Evolutionary conservation across 108 stramenopile genomes (phyloP).

Genomic region (Nitzschia sp.): DNA sequence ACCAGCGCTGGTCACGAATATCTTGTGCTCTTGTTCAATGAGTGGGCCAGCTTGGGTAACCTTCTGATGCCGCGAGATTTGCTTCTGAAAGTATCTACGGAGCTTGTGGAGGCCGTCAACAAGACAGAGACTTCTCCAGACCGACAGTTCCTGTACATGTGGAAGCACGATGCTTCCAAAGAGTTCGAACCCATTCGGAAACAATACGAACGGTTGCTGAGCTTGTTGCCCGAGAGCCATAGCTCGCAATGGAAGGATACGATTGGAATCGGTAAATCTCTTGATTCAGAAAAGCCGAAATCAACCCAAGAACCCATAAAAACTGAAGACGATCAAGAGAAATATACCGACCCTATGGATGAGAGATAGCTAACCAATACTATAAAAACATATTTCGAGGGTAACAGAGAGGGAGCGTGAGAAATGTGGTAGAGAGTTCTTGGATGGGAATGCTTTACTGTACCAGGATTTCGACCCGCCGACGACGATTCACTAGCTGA

Average conservation of each 20-base stretch:
- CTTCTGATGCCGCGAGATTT: conserved; percentile 72
- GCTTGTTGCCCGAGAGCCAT: conserved; percentile 51
- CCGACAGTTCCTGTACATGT: conserved; percentile 50
- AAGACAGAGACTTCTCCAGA: conserved; percentile 36
- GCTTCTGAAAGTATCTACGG: conserved; percentile 48
- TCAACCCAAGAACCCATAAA: neutral
- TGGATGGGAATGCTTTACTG: too few species aligned
- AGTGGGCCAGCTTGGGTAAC: conserved; percentile 80
- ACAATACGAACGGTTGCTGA: conserved; percentile 69
- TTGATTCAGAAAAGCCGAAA: neutral
- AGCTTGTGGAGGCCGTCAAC: conserved; percentile 54
- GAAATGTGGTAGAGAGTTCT: too few species aligned
- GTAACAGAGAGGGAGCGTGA: too few species aligned
- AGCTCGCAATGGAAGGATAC: conserved; percentile 62
- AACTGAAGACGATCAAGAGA: neutral
- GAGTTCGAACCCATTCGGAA: conserved; percentile 53
- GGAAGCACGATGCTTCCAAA: conserved; percentile 36
- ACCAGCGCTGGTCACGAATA: conserved; percentile 58
- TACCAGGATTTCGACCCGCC: too few species aligned
- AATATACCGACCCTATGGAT: neutral
- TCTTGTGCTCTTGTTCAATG: conserved; percentile 64
- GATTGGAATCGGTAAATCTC: conserved; percentile 40
- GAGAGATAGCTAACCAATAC: too few species aligned
- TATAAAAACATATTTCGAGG: too few species aligned
- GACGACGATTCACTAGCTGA: too few species aligned